A percentile compares a stretch with the other conserved stretches of the same genome.
These are phyloP conservation scores for Simplicillium aogashimaense DNA, from an alignment of 2,329 filamentous ascomycete genomes.

Conservation along the genomic window DNA sequence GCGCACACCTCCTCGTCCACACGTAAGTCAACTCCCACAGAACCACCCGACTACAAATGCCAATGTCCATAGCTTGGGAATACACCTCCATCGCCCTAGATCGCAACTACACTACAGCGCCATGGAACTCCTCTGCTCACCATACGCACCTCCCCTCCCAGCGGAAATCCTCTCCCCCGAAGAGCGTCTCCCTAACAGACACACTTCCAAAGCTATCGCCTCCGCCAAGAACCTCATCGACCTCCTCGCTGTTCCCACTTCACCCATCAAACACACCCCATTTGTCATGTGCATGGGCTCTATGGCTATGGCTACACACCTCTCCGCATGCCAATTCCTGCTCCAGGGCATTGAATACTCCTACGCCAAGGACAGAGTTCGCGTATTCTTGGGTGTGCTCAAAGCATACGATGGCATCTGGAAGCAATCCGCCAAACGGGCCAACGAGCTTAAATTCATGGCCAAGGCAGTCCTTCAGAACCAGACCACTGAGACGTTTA, in stretches of 20 bases:
- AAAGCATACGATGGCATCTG: conserved; percentile 9
- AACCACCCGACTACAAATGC: background rate
- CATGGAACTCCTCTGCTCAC: conserved; percentile 12
- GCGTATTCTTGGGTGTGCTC: conserved; percentile 10
- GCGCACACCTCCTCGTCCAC: conserved; percentile 62
- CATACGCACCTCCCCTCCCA: conserved; percentile 10
- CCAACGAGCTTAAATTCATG: conserved; percentile 8
- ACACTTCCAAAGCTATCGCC: conserved; percentile 8
- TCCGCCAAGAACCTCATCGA: conserved; percentile 8
- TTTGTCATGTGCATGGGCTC: conserved; percentile 12
- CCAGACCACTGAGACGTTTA: background rate
- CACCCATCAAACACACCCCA: conserved; percentile 7
- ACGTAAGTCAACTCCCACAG: conserved; percentile 26
- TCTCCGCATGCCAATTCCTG: conserved; percentile 9
- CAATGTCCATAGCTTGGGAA: conserved; percentile 5
- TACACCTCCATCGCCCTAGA: conserved; percentile 10
- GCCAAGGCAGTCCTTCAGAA: conserved; percentile 6
- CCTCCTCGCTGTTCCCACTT: conserved; percentile 8
- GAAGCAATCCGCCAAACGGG: conserved; percentile 9
- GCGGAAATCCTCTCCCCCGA: conserved; percentile 6
- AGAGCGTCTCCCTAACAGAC: conserved; percentile 8
- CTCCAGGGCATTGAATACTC: conserved; percentile 3
- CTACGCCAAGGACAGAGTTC: conserved; percentile 7
- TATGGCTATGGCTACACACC: conserved; percentile 8
- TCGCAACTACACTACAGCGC: conserved; percentile 9